Evolutionary conservation across 371 early-diverging fungal species (phyloP).

Genomic region (Apophysomyces trapeziformis): DNA sequence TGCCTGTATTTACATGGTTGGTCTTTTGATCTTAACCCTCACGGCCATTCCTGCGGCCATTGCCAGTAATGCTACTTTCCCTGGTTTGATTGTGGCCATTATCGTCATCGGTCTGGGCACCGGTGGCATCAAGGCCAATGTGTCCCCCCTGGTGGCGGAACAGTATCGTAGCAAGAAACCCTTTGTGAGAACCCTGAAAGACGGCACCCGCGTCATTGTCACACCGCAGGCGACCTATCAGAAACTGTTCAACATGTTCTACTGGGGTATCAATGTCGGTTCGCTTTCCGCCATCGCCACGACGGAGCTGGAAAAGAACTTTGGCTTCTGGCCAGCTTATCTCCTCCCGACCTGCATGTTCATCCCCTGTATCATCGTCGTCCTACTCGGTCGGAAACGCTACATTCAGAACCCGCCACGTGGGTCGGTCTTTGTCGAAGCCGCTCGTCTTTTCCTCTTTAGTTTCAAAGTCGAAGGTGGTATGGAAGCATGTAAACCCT

Average conservation of each 20-base stretch:
- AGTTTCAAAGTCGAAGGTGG: slow-evolving; percentile 36
- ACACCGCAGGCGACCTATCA: slow-evolving; percentile 37
- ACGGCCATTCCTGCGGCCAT: slow-evolving; percentile 65
- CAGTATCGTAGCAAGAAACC: slow-evolving; percentile 41
- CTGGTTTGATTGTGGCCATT: slow-evolving; percentile 68
- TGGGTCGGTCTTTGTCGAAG: slow-evolving; percentile 59
- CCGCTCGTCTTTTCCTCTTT: slow-evolving; percentile 27
- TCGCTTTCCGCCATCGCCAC: slow-evolving; percentile 63
- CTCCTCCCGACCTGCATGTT: slow-evolving; percentile 76
- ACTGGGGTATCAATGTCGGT: slow-evolving; percentile 64
- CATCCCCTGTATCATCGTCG: slow-evolving; percentile 60
- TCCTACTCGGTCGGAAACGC: slow-evolving; percentile 59
- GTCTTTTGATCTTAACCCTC: slow-evolving; percentile 67
- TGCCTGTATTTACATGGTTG: slow-evolving; percentile 69
- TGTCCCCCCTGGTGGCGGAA: slow-evolving; percentile 52
- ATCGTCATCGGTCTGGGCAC: slow-evolving; percentile 73
- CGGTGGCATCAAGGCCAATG: slow-evolving; percentile 58
- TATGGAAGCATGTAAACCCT: slow-evolving; percentile 46
- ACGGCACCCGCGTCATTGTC: slow-evolving; percentile 29
- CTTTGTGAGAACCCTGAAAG: slow-evolving; percentile 35
- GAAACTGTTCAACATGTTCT: slow-evolving; percentile 26
- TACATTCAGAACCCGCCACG: slow-evolving; percentile 67
- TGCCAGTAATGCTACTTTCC: slow-evolving; percentile 55
- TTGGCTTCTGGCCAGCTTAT: slow-evolving; percentile 70
- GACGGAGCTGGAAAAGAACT: slow-evolving; percentile 56